Conservation (phyloP, 139 green algal species). For the Tetraselmis striata region DNA sequence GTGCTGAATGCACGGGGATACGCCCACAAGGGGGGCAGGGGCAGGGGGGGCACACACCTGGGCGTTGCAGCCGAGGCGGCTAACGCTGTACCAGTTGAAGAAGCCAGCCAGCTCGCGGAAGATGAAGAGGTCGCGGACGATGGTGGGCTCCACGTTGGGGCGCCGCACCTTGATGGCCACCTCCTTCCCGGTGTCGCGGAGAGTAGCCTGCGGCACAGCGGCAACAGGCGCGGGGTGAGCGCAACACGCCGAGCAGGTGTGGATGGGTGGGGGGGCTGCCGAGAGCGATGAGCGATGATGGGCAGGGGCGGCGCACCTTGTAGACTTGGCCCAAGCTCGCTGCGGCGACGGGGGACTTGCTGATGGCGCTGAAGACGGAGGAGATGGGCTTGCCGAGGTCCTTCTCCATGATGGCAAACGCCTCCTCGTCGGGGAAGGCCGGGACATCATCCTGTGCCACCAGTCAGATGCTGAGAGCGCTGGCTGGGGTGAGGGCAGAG, state of each 20-base stretch:
- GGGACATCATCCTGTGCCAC: constrained; percentile 80
- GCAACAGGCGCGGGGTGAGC: not conserved
- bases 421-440: constrained; percentile 68
- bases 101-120: constrained; percentile 77
- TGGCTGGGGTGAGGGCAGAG: not conserved
- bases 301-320: not conserved
- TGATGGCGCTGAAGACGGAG: constrained; percentile 82
- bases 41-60: too few species aligned
- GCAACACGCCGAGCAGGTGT: too few species aligned
- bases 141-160: constrained; percentile 86
- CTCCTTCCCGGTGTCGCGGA: constrained; percentile 77
- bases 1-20: too few species aligned
- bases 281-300: not conserved
- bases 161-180: constrained; percentile 89
- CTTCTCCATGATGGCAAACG: constrained; percentile 82
- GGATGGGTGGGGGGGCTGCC: not conserved
- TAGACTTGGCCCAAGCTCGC: constrained; percentile 86
- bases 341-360: constrained; percentile 76
- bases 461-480: not conserved
- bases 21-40: too few species aligned
- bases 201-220: constrained; percentile 45
- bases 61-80: constrained; percentile 5
- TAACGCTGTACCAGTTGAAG: constrained; percentile 46
- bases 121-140: constrained; percentile 90
- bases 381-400: constrained; percentile 76